Base-by-base conservation (phyloP, 164 flowering plant species). In the Euptelea pleiosperma region DNA sequence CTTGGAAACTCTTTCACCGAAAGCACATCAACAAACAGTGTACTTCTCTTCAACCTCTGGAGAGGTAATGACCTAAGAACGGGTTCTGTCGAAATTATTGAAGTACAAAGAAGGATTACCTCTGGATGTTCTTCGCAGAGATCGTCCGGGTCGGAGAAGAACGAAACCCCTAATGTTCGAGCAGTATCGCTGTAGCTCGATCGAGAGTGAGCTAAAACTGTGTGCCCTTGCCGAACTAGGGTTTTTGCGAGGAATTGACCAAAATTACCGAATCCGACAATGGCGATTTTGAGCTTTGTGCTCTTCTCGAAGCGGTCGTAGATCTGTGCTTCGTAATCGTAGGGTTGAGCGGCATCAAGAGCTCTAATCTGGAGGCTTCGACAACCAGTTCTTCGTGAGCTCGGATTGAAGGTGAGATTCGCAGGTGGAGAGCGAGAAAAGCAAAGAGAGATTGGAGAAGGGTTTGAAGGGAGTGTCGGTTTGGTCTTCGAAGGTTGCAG, bases 1-100 rank as follows among this genome's bases (percentile, higher is more conserved):
- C n/a, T n/a, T n/a, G n/a, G n/a, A n/a, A n/a, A n/a, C 57, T 81
- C 91, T 44, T 87, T 87, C 0, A 87, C 95, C 0, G 89, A 85
- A 3, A 87, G 62, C 2, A 85, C 91, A 37, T 85, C 95, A 8
- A 79, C 91, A 29, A 87, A 75, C 18, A 87, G 67, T 0, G 94
- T 82, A 52, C 52, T 81, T 1, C 94, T 64, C 55, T 64, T 78
- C 11, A 87, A 54, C 12, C 87, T 55, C 8, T 73, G 83, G 0
- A 81, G 19, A 0, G 94, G 94, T 1, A 87, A 51, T 0, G 88
- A 70, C 4, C 33, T 36, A 1, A 87, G 75, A 8, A 75, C 79
- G 0, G 55, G 24, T 43, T 82, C 69, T 0, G 84, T 71, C 7
- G 86, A 82, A 11, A 78, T 55, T 2, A 87, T 82, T 19, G 70